Percentiles rank a stretch among this genome's conserved stretches.
These are phyloP conservation scores for Cystoderma amianthinum DNA, from an alignment of 768 basidiomycete genomes.

Conservation along the genomic window DNA sequence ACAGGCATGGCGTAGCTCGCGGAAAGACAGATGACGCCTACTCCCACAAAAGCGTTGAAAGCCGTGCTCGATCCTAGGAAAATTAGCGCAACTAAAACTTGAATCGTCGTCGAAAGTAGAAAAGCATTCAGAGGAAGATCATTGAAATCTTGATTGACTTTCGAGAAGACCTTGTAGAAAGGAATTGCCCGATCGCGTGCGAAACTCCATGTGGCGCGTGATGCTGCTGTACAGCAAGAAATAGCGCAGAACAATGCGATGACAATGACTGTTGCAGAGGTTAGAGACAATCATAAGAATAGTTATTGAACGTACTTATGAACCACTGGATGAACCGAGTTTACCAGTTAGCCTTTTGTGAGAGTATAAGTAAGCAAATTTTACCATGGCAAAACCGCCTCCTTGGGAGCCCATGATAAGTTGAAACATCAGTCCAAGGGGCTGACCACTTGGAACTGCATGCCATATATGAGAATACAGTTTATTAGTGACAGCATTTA, in stretches of 20 bases:
- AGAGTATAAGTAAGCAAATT: too few species aligned
- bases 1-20: slow-evolving; percentile 62
- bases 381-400: slow-evolving; percentile 57
- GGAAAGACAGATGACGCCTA: slow-evolving; percentile 59
- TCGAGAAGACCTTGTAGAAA: slow-evolving; percentile 38
- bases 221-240: slow-evolving; percentile 60
- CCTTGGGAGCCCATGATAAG: slow-evolving; percentile 53
- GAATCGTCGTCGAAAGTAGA: slow-evolving; percentile 49
- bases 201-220: slow-evolving; percentile 67
- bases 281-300: background rate
- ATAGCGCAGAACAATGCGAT: slow-evolving; percentile 57
- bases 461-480: slow-evolving; percentile 3
- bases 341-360: too few species aligned
- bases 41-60: slow-evolving; percentile 64
- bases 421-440: slow-evolving; percentile 56
- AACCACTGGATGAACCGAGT: slow-evolving; percentile 34
- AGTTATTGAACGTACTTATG: slow-evolving; percentile 22
- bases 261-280: slow-evolving; percentile 39
- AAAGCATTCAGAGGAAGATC: slow-evolving; percentile 58
- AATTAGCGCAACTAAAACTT: slow-evolving; percentile 55
- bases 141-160: slow-evolving; percentile 28
- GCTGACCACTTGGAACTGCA: slow-evolving; percentile 53
- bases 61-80: slow-evolving; percentile 56
- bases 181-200: slow-evolving; percentile 64
- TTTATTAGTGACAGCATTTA: too few species aligned